Percentiles rank a stretch among this genome's conserved stretches.
phyloP scores from a whole-genome alignment of 352 stramenopile species.

The Elongisporangium anandrum region DNA sequence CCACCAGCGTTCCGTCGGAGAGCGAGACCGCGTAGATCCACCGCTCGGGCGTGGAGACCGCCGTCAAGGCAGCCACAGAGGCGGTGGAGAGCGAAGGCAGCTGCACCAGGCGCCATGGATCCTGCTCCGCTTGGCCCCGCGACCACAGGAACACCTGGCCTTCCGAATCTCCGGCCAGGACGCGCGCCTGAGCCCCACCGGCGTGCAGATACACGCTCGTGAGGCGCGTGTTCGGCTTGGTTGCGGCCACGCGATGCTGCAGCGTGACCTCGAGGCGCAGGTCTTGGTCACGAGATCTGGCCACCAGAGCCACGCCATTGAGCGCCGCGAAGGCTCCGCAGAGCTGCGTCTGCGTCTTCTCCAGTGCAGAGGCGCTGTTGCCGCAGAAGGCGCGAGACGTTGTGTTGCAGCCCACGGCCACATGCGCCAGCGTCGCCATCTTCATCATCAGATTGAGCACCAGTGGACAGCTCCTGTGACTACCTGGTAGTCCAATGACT shows the following conservation, averaged over 20 bases:
- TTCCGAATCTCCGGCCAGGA: slow-evolving; percentile 62
- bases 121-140: not conserved
- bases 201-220: slow-evolving; percentile 39
- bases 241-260: slow-evolving; percentile 28
- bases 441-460: not conserved
- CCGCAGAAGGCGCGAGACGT: slow-evolving; percentile 42
- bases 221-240: slow-evolving; percentile 24
- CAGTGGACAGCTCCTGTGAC: not conserved
- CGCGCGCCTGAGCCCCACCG: slow-evolving; percentile 1
- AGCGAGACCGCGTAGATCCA: slow-evolving; percentile 40
- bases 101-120: slow-evolving; percentile 16
- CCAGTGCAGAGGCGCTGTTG: slow-evolving; percentile 6
- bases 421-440: slow-evolving; percentile 31
- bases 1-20: slow-evolving; percentile 38
- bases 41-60: slow-evolving; percentile 19
- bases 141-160: slow-evolving; percentile 61
- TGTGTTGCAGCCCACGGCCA: slow-evolving; percentile 49
- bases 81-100: slow-evolving; percentile 17
- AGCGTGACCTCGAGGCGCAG: slow-evolving; percentile 34
- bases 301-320: slow-evolving; percentile 45
- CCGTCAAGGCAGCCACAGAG: slow-evolving; percentile 34
- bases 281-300: not conserved
- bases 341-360: not conserved
- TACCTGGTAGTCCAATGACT: not conserved
- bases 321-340: slow-evolving; percentile 40